phyloP scores from a whole-genome alignment of 768 basidiomycete species.

The Termitomyces sp. region DNA sequence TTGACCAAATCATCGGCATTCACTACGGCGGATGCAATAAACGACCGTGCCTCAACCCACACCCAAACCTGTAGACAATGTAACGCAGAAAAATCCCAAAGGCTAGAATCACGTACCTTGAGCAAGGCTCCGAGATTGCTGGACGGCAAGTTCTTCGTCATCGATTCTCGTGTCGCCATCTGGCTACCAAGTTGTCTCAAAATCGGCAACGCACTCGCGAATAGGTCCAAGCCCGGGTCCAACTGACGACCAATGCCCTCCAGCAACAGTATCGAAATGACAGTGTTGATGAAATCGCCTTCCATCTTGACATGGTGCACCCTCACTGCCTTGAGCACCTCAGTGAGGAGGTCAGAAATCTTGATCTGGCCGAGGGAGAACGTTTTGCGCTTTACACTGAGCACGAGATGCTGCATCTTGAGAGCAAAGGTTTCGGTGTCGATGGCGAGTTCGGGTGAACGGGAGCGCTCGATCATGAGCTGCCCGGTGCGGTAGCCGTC shows the following conservation, averaged over 20 bases:
- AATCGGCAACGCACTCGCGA: conserved; percentile 94
- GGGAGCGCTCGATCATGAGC: conserved; percentile 94
- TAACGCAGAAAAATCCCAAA: neutral
- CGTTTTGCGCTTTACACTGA: conserved; percentile 92
- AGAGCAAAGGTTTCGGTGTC: conserved; percentile 95
- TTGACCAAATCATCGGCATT: conserved; percentile 84
- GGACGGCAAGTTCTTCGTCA: conserved; percentile 51
- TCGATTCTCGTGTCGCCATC: conserved; percentile 70
- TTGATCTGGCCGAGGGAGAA: conserved; percentile 97
- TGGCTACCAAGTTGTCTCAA: conserved; percentile 86
- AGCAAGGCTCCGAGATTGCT: conserved; percentile 80
- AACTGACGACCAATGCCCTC: conserved; percentile 96
- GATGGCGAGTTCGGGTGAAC: conserved; percentile 82
- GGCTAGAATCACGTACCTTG: conserved; percentile 54
- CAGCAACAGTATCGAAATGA: conserved; percentile 86
- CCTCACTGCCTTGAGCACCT: conserved; percentile 83
- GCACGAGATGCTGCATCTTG: conserved; percentile 94
- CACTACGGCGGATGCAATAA: conserved; percentile 73
- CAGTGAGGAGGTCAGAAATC: conserved; percentile 87
- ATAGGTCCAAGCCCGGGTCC: conserved; percentile 88
- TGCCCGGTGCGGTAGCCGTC: conserved; percentile 95
- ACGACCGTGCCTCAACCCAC: conserved; percentile 85
- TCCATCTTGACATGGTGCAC: conserved; percentile 98
- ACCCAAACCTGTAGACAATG: conserved; percentile 68
- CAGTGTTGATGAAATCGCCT: conserved; percentile 97